These are phyloP conservation scores for Fusarium pseudoanthophilum DNA, from an alignment of 2,329 filamentous ascomycete species.

Conservation along the genomic window DNA sequence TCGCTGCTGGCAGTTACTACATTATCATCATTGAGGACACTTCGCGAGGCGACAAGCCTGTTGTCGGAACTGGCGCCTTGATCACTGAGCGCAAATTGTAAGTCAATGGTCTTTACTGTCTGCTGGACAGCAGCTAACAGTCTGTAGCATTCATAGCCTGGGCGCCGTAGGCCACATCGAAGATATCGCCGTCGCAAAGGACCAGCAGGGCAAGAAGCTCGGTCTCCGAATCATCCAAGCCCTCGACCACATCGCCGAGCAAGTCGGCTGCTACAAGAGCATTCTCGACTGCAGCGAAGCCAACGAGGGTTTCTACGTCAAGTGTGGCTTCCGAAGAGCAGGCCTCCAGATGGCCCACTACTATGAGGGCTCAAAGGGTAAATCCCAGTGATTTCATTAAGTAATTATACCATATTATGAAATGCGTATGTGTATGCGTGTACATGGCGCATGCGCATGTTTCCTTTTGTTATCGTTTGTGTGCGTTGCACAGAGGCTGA, in stretches of 20 bases:
- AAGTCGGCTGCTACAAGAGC: conserved; percentile 95
- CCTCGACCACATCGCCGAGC: conserved; percentile 85
- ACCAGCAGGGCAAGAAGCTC: conserved; percentile 97
- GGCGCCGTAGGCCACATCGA: conserved; percentile 94
- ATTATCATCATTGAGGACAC: conserved; percentile 86
- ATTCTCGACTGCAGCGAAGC: conserved; percentile 96
- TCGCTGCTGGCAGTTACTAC: conserved; percentile 80
- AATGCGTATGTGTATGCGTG: not conserved
- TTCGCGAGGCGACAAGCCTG: conserved; percentile 60
- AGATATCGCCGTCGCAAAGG: conserved; percentile 93
- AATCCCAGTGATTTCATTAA: conserved; percentile 47
- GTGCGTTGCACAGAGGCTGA: conserved; percentile 39
- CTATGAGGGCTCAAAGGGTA: conserved; percentile 71
- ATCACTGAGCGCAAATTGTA: conserved; percentile 96
- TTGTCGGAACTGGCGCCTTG: conserved; percentile 92
- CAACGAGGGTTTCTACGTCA: conserved; percentile 98
- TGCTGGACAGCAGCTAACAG: conserved; percentile 28
- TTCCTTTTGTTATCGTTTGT: conserved; percentile 16
- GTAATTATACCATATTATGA: not conserved
- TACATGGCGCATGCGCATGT: not conserved
- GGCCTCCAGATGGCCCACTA: conserved; percentile 98
- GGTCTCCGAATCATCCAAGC: conserved; percentile 94
- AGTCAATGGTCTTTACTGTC: conserved; percentile 49
- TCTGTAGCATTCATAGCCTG: conserved; percentile 76
- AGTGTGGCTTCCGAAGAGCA: conserved; percentile 93